Conservation (phyloP, 2,329 filamentous ascomycete species). For the Ampelomyces quisqualis region DNA sequence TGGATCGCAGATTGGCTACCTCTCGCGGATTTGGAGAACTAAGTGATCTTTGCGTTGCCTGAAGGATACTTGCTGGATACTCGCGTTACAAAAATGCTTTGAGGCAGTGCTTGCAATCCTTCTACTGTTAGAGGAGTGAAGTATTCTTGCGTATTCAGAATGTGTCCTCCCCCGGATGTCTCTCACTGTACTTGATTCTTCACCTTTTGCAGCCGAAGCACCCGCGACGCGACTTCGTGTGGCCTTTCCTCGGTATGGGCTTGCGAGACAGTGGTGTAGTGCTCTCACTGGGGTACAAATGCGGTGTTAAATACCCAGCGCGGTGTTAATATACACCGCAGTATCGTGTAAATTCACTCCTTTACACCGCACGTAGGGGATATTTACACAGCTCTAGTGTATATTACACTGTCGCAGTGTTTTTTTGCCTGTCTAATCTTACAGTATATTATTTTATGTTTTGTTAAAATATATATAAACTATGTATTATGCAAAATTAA, state of each 20-base stretch:
- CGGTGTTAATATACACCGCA: too few relatives aligned
- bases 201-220: conserved; percentile 69
- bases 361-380: too few relatives aligned
- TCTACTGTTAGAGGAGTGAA: not conserved
- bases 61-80: conserved; percentile 55
- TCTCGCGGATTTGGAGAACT: conserved; percentile 29
- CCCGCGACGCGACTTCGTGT: conserved; percentile 65
- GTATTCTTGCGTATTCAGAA: too few relatives aligned
- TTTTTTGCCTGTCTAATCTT: too few relatives aligned
- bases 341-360: too few relatives aligned
- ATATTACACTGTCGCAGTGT: too few relatives aligned
- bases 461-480: too few relatives aligned
- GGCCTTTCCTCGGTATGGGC: conserved; percentile 54
- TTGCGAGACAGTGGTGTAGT: conserved; percentile 34
- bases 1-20: conserved; percentile 32
- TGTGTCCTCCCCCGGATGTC: conserved; percentile 46
- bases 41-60: conserved; percentile 25
- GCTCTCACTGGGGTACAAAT: conserved; percentile 14
- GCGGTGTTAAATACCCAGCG: too few relatives aligned
- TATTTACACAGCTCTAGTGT: too few relatives aligned
- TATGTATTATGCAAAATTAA: too few relatives aligned
- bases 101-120: conserved; percentile 61
- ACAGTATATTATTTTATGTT: too few relatives aligned
- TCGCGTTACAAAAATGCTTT: conserved; percentile 64
- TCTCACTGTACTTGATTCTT: conserved; percentile 70